These are phyloP conservation scores for Sapria himalayana DNA, from an alignment of 345 rosid genomes.

Conservation along the genomic window DNA sequence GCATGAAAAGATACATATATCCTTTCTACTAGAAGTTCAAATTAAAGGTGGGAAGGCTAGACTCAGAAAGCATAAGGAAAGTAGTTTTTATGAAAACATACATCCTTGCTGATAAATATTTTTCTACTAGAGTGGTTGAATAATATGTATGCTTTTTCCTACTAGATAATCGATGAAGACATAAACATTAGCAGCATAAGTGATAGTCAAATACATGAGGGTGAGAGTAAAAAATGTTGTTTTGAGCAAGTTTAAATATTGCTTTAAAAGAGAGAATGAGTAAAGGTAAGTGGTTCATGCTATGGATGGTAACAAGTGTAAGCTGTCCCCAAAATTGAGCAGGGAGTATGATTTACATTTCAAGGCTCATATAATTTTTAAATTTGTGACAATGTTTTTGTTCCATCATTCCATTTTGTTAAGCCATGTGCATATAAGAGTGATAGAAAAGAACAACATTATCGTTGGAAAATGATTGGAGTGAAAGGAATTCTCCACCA, in stretches of 20 bases:
- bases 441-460: not conserved
- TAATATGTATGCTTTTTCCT: no score
- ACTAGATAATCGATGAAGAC: no score
- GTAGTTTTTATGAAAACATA: not conserved
- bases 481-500: not conserved
- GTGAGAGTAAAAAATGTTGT: no score
- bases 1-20: no score
- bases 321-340: not conserved
- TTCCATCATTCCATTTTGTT: not conserved
- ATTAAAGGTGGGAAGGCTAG: fast-evolving
- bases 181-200: not conserved
- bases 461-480: not conserved
- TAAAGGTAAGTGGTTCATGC: not conserved
- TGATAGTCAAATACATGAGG: not conserved
- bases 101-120: not conserved
- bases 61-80: not conserved
- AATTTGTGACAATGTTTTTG: not conserved
- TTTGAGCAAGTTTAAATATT: not conserved
- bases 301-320: not conserved
- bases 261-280: not conserved
- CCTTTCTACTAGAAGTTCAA: no score
- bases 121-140: no score
- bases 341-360: no score
- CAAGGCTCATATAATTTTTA: no score
- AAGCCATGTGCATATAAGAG: not conserved